Evolutionary conservation across 225 moss, liverwort and hornwort species (phyloP), one percentile per base, ranked within the genome.

Genomic region (Bryum argenteum): DNA sequence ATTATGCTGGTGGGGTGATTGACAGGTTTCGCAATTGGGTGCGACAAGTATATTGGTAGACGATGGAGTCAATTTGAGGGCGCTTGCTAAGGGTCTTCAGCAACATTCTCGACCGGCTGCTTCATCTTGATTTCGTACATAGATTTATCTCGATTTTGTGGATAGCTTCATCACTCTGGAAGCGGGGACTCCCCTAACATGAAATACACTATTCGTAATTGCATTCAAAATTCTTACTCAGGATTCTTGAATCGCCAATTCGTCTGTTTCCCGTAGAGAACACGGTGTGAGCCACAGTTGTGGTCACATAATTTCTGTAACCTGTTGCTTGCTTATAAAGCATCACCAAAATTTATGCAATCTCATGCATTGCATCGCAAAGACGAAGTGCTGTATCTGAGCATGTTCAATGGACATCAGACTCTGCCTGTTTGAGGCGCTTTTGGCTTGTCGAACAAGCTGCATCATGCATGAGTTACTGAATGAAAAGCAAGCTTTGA

Each of bases 21-120:
- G 67, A 20, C 76, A 87, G 83, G 78, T 87, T 61, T 77, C 81
- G 10, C 87, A 87, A 58, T 64, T 87, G 81, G 87, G 81, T 22
- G 78, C 67, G 23, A 83, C 83, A 38, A 83, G 81, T 37, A 45
- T 87, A 47, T 64, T 87, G 76, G 83, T 87, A 11, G 54, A 81
- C n/a, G 63, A 83, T 53, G 87, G 87, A 63, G 81, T 87, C 43
- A 83, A 76, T 62, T 70, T 83, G 70, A 74, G 58, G 60, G 78
- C 81, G 24, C 52, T 87, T 52, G 63, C 75, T 1, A 66, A 83
- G 63, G 78, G 87, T 54, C 81, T 84, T 47, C 75, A 77, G 74
- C 65, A 67, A 66, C 60, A 87, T 48, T 51, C 59, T 70, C 76
- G 74, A 13, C 67, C 71, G 40, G 56, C 54, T 63, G 67, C 73